Evolutionary conservation across 805 yeast genomes (phyloP), one percentile per base, ranked within the genome.

Genomic region (Nakazawaea populi): DNA sequence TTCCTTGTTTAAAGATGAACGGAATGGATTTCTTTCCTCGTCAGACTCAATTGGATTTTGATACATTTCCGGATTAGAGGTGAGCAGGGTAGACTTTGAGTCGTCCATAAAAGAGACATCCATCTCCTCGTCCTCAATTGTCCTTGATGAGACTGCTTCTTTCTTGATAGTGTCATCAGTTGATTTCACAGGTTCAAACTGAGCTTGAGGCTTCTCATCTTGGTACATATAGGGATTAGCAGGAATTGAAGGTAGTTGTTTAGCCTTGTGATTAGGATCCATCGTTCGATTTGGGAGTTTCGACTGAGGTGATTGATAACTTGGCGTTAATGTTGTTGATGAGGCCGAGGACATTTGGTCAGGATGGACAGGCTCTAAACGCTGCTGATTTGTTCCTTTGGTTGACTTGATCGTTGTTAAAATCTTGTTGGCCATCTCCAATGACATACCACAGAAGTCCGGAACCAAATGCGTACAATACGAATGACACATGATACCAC

Each of bases 381-480:
- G 18, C 18, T 32, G 38, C 18, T 32, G 38, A 18, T 37, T 37
- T 24, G 66, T 57, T 39, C 62, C 75, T 58, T 79, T 79, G 2
- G 97, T 83, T 41, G 85, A 79, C 63, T 86, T 85, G 62, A 92
- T 90, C 8, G 97, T 89, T 51, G 79, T 80, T 52, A 94, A 70
- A 55, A 94, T 89, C 66, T 86, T 87, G 62, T 89, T 90, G 3
- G 97, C 98, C 79, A 87, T 88, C 62, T 89, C 97, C 91, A 94
- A 89, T 2, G 96, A 79, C 96, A 94, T 92, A 52, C 99, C 99
- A 74, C 99, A 94, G 67, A 94, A 89, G 65, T 94, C 98, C 1
- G 99, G 99, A 27, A 94, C 98, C 60, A 91, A 74, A 62, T 90
- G 97, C 10, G 92, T 85, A 72, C 99, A 94, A 43, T 83, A 82